These are phyloP conservation scores for Arthroderma uncinatum DNA, from an alignment of 2,329 filamentous ascomycete genomes.

Conservation along the genomic window DNA sequence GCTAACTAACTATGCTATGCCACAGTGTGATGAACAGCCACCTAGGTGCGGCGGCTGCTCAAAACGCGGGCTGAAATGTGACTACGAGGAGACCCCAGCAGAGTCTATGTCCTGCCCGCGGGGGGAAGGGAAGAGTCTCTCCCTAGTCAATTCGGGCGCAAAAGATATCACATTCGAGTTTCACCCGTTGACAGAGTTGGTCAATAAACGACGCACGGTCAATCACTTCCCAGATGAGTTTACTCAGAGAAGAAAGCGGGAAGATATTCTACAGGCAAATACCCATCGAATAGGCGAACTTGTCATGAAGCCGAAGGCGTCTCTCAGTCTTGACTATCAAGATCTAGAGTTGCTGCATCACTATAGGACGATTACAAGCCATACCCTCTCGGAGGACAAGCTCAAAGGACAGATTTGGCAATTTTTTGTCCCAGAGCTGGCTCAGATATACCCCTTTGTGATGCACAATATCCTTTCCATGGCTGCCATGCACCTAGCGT, in stretches of 20 bases:
- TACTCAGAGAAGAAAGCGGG: too few species aligned
- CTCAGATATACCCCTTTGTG: slow-evolving; percentile 16
- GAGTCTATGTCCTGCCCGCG: neutral
- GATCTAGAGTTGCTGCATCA: slow-evolving; percentile 36
- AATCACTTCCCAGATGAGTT: neutral
- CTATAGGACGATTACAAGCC: slow-evolving; percentile 27
- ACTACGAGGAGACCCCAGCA: slow-evolving; percentile 10
- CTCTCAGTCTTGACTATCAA: slow-evolving; percentile 17
- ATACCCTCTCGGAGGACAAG: slow-evolving; percentile 15
- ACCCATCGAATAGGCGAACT: neutral
- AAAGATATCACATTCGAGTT: neutral
- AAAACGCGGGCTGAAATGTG: slow-evolving; percentile 18
- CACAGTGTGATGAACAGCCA: slow-evolving; percentile 17
- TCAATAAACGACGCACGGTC: neutral
- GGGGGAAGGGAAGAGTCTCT: neutral
- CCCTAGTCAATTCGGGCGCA: neutral
- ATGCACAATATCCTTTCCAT: slow-evolving; percentile 20
- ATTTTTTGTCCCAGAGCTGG: slow-evolving; percentile 16
- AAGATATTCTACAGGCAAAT: neutral
- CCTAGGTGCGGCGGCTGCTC: slow-evolving; percentile 18
- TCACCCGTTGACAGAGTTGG: neutral
- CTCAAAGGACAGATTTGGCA: slow-evolving; percentile 16
- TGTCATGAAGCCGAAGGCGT: slow-evolving; percentile 9
- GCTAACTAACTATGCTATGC: neutral
- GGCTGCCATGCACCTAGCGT: slow-evolving; percentile 18